Conservation (phyloP, 2,329 filamentous ascomycete genomes). For the Fusarium musae region DNA sequence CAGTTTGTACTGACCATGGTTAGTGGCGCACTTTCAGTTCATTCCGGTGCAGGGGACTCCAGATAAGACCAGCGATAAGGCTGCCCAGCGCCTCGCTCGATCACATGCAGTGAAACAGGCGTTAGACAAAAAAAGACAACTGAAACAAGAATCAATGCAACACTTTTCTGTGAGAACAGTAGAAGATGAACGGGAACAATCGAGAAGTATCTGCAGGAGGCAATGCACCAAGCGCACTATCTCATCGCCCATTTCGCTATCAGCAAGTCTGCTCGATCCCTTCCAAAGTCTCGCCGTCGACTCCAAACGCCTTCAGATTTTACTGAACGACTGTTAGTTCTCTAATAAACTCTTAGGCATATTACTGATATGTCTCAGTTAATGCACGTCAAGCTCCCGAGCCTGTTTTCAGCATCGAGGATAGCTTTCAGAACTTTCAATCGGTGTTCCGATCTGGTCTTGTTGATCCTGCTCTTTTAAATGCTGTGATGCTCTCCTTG, state of each 20-base stretch:
- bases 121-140: constrained; percentile 22
- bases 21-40: constrained; percentile 36
- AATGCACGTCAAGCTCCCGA: constrained; percentile 44
- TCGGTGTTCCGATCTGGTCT: constrained; percentile 49
- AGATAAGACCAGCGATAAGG: not conserved
- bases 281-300: constrained; percentile 28
- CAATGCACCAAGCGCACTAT: rapidly evolving
- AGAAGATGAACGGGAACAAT: not conserved
- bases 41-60: constrained; percentile 6
- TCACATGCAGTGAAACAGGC: constrained; percentile 37
- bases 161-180: constrained; percentile 15
- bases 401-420: constrained; percentile 51
- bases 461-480: constrained; percentile 52
- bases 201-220: rapidly evolving
- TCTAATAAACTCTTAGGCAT: not conserved
- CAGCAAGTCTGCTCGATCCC: not conserved
- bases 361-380: constrained; percentile 5
- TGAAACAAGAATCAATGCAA: not conserved
- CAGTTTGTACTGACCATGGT: not conserved
- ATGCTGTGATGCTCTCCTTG: constrained; percentile 54
- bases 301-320: constrained; percentile 7
- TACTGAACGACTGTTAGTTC: constrained; percentile 21
- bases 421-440: constrained; percentile 53
- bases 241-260: not conserved
- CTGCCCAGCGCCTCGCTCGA: constrained; percentile 10